phyloP scores from a whole-genome alignment of 306 rosid species.

The Oemleria cerasiformis region DNA sequence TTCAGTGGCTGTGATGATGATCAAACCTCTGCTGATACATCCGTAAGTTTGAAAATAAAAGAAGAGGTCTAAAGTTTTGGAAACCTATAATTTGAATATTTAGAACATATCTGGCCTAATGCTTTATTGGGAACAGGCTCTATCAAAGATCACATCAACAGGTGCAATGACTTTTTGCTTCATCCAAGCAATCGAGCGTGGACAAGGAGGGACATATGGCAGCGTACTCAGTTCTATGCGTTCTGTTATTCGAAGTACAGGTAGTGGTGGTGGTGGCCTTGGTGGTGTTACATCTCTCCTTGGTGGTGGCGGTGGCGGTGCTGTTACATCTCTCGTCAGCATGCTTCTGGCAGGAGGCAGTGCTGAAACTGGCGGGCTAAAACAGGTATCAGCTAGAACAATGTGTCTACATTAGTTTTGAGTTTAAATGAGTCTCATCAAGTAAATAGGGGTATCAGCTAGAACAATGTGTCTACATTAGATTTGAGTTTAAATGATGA shows the following conservation, averaged over 20 bases:
- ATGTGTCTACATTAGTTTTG: neutral
- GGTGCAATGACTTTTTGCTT: conserved; percentile 98
- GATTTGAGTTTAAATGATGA: neutral
- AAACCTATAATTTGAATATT: neutral
- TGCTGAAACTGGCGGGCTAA: conserved; percentile 28
- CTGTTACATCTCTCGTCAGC: conserved; percentile 22
- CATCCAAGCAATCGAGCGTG: conserved; percentile 90
- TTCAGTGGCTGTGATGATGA: conserved; percentile 91
- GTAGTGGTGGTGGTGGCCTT: conserved; percentile 35
- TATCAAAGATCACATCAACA: conserved; percentile 87
- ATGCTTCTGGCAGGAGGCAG: conserved; percentile 39
- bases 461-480: neutral
- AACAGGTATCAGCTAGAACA: conserved; percentile 29
- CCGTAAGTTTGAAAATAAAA: conserved; percentile 49
- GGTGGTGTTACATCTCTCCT: conserved; percentile 28
- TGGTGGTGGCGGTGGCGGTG: conserved; percentile 26
- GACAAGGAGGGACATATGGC: conserved; percentile 78
- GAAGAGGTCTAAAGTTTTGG: conserved; percentile 9
- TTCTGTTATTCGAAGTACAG: conserved; percentile 55
- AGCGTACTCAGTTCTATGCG: conserved; percentile 84
- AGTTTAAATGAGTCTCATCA: neutral
- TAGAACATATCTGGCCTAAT: conserved; percentile 13
- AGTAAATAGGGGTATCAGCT: neutral
- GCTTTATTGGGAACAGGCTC: conserved; percentile 56
- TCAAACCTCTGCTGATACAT: conserved; percentile 97